Conservation (phyloP, 2,329 filamentous ascomycete species). For the Cladosporium sphaerospermum region DNA sequence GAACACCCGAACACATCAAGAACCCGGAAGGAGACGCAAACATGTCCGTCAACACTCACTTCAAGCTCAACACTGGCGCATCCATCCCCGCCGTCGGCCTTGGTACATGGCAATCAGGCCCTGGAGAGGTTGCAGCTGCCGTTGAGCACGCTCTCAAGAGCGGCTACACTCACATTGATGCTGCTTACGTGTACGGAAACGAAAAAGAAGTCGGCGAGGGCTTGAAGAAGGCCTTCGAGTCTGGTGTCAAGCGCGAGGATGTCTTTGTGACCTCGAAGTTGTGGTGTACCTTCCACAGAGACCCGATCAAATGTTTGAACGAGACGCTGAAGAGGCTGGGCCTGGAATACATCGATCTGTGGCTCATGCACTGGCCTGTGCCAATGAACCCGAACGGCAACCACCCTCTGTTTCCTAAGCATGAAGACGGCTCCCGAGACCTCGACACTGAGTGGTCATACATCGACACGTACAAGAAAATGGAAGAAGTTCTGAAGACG, state of each 20-base stretch:
- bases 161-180: constrained; percentile 57
- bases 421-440: constrained; percentile 66
- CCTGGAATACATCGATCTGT: constrained; percentile 75
- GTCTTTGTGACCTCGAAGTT: constrained; percentile 49
- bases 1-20: constrained; percentile 23
- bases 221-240: constrained; percentile 49
- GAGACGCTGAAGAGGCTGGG: constrained; percentile 68
- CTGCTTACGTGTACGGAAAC: constrained; percentile 46
- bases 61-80: constrained; percentile 34
- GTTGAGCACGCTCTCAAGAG: constrained; percentile 43
- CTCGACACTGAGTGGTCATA: constrained; percentile 64
- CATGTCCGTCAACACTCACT: constrained; percentile 26
- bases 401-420: constrained; percentile 66
- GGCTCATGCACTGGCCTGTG: constrained; percentile 77
- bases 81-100: constrained; percentile 34
- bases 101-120: constrained; percentile 35
- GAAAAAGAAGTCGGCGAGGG: constrained; percentile 41
- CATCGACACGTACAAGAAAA: constrained; percentile 68
- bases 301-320: constrained; percentile 66
- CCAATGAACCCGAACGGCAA: constrained; percentile 74
- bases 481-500: constrained; percentile 56
- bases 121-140: constrained; percentile 43
- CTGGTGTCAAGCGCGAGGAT: constrained; percentile 24
- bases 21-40: constrained; percentile 20
- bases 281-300: constrained; percentile 65